Conservation (phyloP, 129 eudicot genomes). For the Oenanthe sinensis region DNA sequence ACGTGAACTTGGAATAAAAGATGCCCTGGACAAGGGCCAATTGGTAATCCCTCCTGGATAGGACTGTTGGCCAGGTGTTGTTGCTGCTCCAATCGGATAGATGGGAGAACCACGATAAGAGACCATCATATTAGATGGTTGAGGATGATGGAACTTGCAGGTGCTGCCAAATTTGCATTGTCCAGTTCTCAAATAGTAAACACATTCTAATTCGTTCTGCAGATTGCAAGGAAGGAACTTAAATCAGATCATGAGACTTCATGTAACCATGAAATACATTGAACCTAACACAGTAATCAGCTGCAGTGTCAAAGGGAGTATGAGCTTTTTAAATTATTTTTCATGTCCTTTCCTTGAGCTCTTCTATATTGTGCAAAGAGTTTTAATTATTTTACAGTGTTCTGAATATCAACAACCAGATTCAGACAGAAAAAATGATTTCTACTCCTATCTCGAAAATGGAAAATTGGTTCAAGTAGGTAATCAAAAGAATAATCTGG, state of each 20-base stretch:
- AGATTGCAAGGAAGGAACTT: not conserved
- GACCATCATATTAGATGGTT: conserved; percentile 78
- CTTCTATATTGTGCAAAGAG: not conserved
- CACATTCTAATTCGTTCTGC: conserved; percentile 84
- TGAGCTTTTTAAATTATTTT: not conserved
- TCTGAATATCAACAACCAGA: not conserved
- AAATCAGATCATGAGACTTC: not conserved
- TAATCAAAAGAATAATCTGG: not conserved
- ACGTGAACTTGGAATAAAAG: conserved; percentile 63
- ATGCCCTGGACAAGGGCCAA: conserved; percentile 62
- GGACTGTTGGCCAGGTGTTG: conserved; percentile 73
- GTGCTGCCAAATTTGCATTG: conserved; percentile 95
- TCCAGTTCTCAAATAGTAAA: conserved; percentile 90
- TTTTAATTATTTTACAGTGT: not conserved
- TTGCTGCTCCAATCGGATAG: conserved; percentile 74
- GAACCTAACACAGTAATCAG: not conserved
- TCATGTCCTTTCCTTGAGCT: not conserved
- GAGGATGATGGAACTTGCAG: conserved; percentile 94
- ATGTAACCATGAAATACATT: not conserved
- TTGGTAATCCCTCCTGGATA: conserved; percentile 47
- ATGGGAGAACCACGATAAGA: conserved; percentile 71
- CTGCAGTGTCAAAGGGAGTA: not conserved
- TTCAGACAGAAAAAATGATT: not conserved
- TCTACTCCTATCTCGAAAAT: not conserved
- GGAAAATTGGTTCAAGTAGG: not conserved